phyloP scores from a whole-genome alignment of 768 basidiomycete species.

The Pilatotrama ljubarskyi region DNA sequence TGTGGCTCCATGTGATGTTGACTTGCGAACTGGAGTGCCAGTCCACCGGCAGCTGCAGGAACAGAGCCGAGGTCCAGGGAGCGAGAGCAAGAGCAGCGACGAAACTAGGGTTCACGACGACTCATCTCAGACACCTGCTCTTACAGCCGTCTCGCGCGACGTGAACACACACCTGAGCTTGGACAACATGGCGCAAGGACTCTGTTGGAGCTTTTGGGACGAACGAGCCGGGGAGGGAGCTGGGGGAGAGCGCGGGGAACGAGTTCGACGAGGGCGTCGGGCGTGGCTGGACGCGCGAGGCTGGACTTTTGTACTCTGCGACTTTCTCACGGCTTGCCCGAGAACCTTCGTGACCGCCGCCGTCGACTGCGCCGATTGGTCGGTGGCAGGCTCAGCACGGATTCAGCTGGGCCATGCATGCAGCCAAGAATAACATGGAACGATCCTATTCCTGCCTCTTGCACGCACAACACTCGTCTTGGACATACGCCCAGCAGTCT shows the following conservation, averaged over 20 bases:
- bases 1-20: constrained; percentile 50
- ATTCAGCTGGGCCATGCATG: background rate
- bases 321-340: constrained; percentile 15
- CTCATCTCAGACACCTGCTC: background rate
- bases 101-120: constrained; percentile 31
- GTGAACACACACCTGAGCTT: constrained; percentile 44
- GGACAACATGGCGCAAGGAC: constrained; percentile 47
- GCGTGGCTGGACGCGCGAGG: constrained; percentile 3
- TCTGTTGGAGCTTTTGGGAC: constrained; percentile 20
- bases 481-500: background rate
- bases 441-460: constrained; percentile 6
- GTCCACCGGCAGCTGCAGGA: constrained; percentile 33
- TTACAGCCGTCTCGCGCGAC: background rate
- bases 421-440: constrained; percentile 19
- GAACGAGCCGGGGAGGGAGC: constrained; percentile 17
- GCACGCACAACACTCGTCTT: background rate
- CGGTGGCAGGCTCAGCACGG: too few species aligned
- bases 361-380: background rate
- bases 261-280: constrained; percentile 15
- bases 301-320: constrained; percentile 9
- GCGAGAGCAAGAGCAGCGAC: constrained; percentile 48
- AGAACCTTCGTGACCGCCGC: constrained; percentile 12
- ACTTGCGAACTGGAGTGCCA: constrained; percentile 34
- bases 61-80: constrained; percentile 45
- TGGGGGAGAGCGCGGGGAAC: background rate